These are phyloP conservation scores for Mantamonas sphyraenae DNA, from an alignment of 78 protist species.

Conservation along the genomic window DNA sequence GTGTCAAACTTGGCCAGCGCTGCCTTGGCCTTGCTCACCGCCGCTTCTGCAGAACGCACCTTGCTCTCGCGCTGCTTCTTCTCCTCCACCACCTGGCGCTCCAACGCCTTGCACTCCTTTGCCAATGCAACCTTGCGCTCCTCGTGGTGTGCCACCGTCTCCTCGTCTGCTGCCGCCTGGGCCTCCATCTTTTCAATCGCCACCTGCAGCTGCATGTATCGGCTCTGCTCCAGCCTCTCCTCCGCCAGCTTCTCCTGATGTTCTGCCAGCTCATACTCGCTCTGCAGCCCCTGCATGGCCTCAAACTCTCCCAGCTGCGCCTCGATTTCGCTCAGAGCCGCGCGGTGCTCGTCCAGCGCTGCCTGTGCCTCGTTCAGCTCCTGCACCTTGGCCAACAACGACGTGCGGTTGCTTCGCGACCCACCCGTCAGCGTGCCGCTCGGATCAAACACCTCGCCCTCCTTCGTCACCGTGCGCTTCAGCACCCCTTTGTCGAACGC, in stretches of 20 bases:
- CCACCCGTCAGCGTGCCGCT: slow-evolving; percentile 95
- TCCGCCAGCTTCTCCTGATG: slow-evolving; percentile 15
- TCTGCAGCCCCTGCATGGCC: neutral
- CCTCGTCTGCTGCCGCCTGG: neutral
- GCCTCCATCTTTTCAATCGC: slow-evolving; percentile 7
- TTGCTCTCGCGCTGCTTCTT: neutral
- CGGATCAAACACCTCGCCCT: slow-evolving; percentile 95
- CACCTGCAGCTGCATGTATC: neutral
- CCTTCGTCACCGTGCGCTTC: slow-evolving; percentile 81
- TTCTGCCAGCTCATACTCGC: slow-evolving; percentile 2
- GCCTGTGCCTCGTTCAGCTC: slow-evolving; percentile 22
- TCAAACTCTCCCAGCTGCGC: too few species aligned
- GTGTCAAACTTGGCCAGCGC: neutral
- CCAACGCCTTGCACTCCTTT: neutral
- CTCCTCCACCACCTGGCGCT: neutral
- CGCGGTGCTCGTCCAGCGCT: slow-evolving; percentile 1
- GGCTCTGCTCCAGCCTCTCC: slow-evolving; percentile 3
- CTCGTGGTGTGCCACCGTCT: neutral
- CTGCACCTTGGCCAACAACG: slow-evolving; percentile 25
- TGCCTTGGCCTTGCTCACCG: neutral
- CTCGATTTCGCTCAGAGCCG: too few species aligned
- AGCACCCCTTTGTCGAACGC: slow-evolving; percentile 52
- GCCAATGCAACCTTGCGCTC: too few species aligned
- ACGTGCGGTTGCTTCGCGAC: slow-evolving; percentile 5
- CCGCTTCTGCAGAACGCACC: neutral